These are phyloP conservation scores for Aspergillus fijiensis DNA, from an alignment of 2,329 filamentous ascomycete species.

Conservation along the genomic window DNA sequence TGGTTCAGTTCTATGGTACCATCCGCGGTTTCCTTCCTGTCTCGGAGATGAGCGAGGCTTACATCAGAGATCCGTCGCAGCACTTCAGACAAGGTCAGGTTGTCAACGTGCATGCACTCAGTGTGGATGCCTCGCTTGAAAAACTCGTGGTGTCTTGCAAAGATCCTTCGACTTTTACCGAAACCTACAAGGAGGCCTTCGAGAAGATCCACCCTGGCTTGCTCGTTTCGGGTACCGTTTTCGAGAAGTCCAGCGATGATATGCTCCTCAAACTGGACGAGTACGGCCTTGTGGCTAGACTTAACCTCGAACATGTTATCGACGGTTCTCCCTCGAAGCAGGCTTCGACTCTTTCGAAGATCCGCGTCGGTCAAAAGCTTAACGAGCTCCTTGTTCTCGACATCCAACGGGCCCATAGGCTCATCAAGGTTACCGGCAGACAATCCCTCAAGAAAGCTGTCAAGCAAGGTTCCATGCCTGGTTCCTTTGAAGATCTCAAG, in stretches of 20 bases:
- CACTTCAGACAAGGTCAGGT: slow-evolving; percentile 92
- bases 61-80: slow-evolving; percentile 81
- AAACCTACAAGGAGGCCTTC: slow-evolving; percentile 71
- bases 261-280: slow-evolving; percentile 73
- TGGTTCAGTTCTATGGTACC: slow-evolving; percentile 86
- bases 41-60: slow-evolving; percentile 97
- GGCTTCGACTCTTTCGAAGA: slow-evolving; percentile 71
- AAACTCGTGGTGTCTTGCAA: slow-evolving; percentile 90
- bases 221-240: slow-evolving; percentile 73
- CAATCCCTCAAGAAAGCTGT: slow-evolving; percentile 75
- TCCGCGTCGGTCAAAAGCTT: slow-evolving; percentile 80
- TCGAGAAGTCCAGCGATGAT: slow-evolving; percentile 76
- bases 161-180: slow-evolving; percentile 75
- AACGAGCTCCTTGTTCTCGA: slow-evolving; percentile 81
- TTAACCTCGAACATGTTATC: slow-evolving; percentile 75
- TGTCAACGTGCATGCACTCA: slow-evolving; percentile 83
- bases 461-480: slow-evolving; percentile 70
- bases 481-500: slow-evolving; percentile 68
- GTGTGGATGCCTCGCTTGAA: slow-evolving; percentile 68
- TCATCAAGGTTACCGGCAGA: slow-evolving; percentile 78
- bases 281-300: slow-evolving; percentile 71
- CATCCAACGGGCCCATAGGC: slow-evolving; percentile 74
- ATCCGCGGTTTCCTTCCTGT: slow-evolving; percentile 86
- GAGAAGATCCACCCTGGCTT: slow-evolving; percentile 71
- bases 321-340: slow-evolving; percentile 82